Conservation (phyloP, 306 rosid species). For the Purshia tridentata region DNA sequence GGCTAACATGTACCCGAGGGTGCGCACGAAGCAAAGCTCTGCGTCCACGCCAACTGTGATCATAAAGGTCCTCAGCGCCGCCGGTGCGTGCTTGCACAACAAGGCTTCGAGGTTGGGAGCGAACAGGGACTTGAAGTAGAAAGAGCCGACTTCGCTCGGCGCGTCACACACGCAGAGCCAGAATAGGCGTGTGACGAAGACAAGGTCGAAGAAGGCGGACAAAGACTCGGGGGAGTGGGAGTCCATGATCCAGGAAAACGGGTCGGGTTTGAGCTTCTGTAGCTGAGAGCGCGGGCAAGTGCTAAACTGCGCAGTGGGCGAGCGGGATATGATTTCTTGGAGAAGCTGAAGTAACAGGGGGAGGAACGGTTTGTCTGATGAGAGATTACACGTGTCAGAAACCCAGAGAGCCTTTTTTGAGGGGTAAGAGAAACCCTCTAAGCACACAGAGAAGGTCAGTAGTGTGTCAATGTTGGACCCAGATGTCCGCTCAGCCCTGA, state of each 20-base stretch:
- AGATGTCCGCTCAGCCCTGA: constrained; percentile 51
- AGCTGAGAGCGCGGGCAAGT: constrained; percentile 87
- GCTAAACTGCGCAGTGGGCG: constrained; percentile 67
- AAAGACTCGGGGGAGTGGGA: constrained; percentile 84
- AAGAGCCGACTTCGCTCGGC: constrained; percentile 68
- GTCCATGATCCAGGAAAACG: constrained; percentile 81
- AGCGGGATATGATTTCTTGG: constrained; percentile 70
- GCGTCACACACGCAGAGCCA: constrained; percentile 86
- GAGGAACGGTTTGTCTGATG: constrained; percentile 69
- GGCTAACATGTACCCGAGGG: constrained; percentile 75
- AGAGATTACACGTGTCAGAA: constrained; percentile 62
- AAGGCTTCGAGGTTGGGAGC: constrained; percentile 48
- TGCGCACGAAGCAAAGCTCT: constrained; percentile 84
- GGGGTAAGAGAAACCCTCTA: constrained; percentile 49
- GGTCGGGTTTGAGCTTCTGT: constrained; percentile 70
- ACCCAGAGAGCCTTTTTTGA: constrained; percentile 60
- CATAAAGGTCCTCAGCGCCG: constrained; percentile 62
- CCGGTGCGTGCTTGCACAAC: constrained; percentile 45
- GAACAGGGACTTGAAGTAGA: constrained; percentile 59
- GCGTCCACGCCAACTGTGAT: constrained; percentile 71
- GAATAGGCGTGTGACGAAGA: constrained; percentile 71
- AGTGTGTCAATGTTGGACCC: constrained; percentile 46
- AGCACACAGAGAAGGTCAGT: constrained; percentile 51
- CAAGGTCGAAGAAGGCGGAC: constrained; percentile 71
- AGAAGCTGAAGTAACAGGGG: constrained; percentile 80